Evolutionary conservation across 2,329 filamentous ascomycete species (phyloP).

Genomic region (Fonsecaea erecta): DNA sequence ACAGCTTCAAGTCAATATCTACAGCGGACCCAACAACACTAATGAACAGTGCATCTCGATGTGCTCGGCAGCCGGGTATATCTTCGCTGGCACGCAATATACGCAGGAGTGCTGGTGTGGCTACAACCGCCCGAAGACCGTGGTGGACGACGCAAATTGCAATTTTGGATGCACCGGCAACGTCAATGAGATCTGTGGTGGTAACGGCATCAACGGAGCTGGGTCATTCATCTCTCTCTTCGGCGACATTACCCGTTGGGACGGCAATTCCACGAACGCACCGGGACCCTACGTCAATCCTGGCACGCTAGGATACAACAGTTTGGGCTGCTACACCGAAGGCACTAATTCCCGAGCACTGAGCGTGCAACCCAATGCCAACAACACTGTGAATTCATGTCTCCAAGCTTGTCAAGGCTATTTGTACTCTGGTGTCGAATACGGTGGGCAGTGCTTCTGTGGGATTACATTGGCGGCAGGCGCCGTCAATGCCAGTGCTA

Average conservation of each 20-base stretch:
- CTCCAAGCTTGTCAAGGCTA: conserved; percentile 37
- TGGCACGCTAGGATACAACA: conserved; percentile 39
- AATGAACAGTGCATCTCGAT: conserved; percentile 40
- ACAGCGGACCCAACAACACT: conserved; percentile 36
- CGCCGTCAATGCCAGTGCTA: conserved; percentile 22
- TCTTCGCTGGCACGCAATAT: conserved; percentile 41
- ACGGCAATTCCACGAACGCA: conserved; percentile 28
- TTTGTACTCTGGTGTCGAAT: conserved; percentile 48
- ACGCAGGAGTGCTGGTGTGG: conserved; percentile 44
- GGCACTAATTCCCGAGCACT: conserved; percentile 43
- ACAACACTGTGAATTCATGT: conserved; percentile 40
- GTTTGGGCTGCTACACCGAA: conserved; percentile 50
- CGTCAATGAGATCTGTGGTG: conserved; percentile 37
- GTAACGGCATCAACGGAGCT: conserved; percentile 30
- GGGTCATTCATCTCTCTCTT: conserved; percentile 32
- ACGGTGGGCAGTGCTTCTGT: conserved; percentile 45
- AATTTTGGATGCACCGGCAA: conserved; percentile 38
- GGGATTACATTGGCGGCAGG: conserved; percentile 38
- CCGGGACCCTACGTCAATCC: conserved; percentile 33
- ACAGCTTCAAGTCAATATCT: conserved; percentile 40
- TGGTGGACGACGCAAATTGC: conserved; percentile 35
- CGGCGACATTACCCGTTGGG: conserved; percentile 31
- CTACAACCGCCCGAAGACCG: conserved; percentile 39
- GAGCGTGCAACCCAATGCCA: conserved; percentile 37
- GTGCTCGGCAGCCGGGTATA: conserved; percentile 36